phyloP scores from a whole-genome alignment of 169 alveolate genomes.

The Plasmodium relictum region DNA sequence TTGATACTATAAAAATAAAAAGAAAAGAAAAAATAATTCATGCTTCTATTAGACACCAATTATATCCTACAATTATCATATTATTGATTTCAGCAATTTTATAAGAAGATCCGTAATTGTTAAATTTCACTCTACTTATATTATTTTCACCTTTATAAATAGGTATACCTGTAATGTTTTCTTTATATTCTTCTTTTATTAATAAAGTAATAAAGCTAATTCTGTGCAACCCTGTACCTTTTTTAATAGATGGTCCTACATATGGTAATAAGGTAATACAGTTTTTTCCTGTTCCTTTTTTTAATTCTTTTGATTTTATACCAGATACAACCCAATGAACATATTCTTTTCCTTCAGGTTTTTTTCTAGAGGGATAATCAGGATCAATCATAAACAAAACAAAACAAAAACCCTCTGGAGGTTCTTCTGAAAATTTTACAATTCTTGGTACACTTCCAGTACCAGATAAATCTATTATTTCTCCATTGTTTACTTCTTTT shows the following conservation, averaged over 20 bases:
- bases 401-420: conserved; percentile 75
- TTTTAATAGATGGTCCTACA: conserved; percentile 70
- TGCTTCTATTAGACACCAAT: conserved; percentile 73
- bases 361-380: conserved; percentile 68
- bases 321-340: conserved; percentile 76
- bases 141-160: conserved; percentile 60
- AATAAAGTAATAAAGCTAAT: conserved; percentile 52
- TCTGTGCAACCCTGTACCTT: conserved; percentile 73
- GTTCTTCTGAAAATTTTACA: conserved; percentile 66
- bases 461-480: conserved; percentile 52
- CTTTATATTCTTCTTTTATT: conserved; percentile 68
- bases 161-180: conserved; percentile 50
- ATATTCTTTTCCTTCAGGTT: conserved; percentile 75
- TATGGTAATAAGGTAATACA: conserved; percentile 69
- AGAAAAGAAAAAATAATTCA: neutral
- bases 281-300: conserved; percentile 65
- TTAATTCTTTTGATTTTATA: conserved; percentile 64
- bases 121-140: conserved; percentile 70
- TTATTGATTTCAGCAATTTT: conserved; percentile 51
- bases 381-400: conserved; percentile 73
- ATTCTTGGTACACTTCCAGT: conserved; percentile 74
- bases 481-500: conserved; percentile 68
- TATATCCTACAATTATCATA: conserved; percentile 68
- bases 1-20: neutral
- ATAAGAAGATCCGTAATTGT: conserved; percentile 40